Conservation (phyloP, 306 rosid genomes). For the Vicia sativa region DNA sequence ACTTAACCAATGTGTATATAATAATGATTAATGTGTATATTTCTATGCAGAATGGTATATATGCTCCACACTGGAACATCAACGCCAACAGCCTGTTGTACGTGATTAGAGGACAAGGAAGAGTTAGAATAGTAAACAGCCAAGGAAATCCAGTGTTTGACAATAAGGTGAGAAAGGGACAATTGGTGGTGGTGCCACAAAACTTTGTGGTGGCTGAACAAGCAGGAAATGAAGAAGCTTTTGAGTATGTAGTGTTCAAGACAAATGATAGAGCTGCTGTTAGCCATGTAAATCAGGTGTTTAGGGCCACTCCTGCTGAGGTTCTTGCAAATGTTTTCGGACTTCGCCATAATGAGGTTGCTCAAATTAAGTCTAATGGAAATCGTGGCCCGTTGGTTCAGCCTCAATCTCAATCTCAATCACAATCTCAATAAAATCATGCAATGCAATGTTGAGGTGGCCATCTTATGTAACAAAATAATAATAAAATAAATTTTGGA, state of each 20-base stretch:
- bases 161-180: constrained; percentile 47
- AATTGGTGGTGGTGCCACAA: constrained; percentile 63
- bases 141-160: constrained; percentile 49
- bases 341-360: constrained; percentile 34
- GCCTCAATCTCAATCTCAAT: constrained; percentile 40
- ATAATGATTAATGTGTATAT: neutral
- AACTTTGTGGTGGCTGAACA: constrained; percentile 51
- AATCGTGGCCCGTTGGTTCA: constrained; percentile 36
- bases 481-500: constrained; percentile 20
- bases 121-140: constrained; percentile 55
- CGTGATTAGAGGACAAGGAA: constrained; percentile 56
- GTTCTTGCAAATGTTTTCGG: constrained; percentile 54
- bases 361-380: constrained; percentile 47
- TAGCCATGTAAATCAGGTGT: constrained; percentile 37
- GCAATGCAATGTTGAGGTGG: neutral
- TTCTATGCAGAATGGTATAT: constrained; percentile 52
- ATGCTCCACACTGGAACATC: constrained; percentile 61
- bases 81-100: constrained; percentile 54
- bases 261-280: constrained; percentile 54
- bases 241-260: constrained; percentile 64
- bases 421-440: neutral
- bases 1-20: neutral
- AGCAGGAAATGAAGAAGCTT: constrained; percentile 50
- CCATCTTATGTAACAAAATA: neutral
- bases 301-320: constrained; percentile 49